These are phyloP conservation scores for Delonix regia DNA, from an alignment of 306 rosid species.

Conservation along the genomic window DNA sequence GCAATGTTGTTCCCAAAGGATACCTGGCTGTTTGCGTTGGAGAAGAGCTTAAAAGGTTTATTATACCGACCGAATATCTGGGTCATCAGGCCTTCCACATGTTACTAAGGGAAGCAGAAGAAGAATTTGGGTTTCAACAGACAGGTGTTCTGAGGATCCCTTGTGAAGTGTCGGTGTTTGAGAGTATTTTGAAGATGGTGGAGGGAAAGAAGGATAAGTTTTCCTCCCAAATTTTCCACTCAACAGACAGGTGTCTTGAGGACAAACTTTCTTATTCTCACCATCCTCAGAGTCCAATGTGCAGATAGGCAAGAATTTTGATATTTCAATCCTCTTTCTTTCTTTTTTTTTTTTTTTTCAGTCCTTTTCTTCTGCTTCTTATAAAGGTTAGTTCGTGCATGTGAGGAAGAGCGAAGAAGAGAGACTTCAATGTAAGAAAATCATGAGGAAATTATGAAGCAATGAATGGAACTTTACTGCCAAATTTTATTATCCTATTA, in stretches of 20 bases:
- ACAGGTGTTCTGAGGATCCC: constrained; percentile 85
- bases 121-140: constrained; percentile 92
- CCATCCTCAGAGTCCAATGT: constrained; percentile 80
- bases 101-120: constrained; percentile 85
- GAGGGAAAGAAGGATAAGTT: constrained; percentile 52
- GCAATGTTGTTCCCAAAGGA: constrained; percentile 76
- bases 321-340: constrained; percentile 5
- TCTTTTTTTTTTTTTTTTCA: not conserved
- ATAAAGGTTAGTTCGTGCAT: constrained; percentile 44
- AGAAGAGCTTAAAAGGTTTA: constrained; percentile 66
- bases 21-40: constrained; percentile 88
- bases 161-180: constrained; percentile 74
- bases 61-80: constrained; percentile 76
- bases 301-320: constrained; percentile 57
- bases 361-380: constrained; percentile 34
- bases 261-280: constrained; percentile 55
- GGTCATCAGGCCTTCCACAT: constrained; percentile 69
- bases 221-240: constrained; percentile 39
- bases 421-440: constrained; percentile 35
- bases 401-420: constrained; percentile 26
- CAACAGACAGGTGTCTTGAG: constrained; percentile 37
- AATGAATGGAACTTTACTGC: constrained; percentile 22
- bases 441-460: constrained; percentile 27
- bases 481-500: constrained; percentile 8
- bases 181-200: constrained; percentile 70